Evolutionary conservation across 2,329 filamentous ascomycete species (phyloP).

Genomic region (Aspergillus sp.): DNA sequence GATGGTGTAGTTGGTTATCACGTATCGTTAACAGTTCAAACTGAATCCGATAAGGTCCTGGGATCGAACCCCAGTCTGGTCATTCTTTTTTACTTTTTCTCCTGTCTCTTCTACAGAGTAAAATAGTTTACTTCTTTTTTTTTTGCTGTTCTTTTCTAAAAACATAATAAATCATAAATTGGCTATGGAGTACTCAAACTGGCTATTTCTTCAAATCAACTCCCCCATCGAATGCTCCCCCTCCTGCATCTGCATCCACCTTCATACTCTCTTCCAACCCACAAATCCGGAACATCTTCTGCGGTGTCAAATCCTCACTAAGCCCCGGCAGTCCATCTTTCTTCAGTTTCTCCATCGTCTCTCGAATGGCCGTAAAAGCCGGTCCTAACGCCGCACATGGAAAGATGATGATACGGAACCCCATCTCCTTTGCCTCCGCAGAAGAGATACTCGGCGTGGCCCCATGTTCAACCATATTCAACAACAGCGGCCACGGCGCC

Average conservation of each 20-base stretch:
- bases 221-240: slow-evolving; percentile 26
- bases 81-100: background rate
- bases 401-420: slow-evolving; percentile 41
- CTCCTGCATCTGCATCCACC: slow-evolving; percentile 37
- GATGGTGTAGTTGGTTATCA: slow-evolving; percentile 29
- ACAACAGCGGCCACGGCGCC: slow-evolving; percentile 33
- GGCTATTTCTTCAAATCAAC: slow-evolving; percentile 21
- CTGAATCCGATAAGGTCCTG: slow-evolving; percentile 1
- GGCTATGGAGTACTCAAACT: background rate
- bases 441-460: slow-evolving; percentile 35
- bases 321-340: slow-evolving; percentile 28
- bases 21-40: slow-evolving; percentile 24
- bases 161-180: too few species aligned
- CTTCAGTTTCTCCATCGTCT: slow-evolving; percentile 34
- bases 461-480: slow-evolving; percentile 44
- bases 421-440: slow-evolving; percentile 34
- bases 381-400: slow-evolving; percentile 36
- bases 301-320: slow-evolving; percentile 27
- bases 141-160: background rate
- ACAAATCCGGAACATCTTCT: slow-evolving; percentile 40
- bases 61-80: slow-evolving; percentile 1
- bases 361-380: slow-evolving; percentile 31
- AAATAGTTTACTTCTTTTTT: background rate
- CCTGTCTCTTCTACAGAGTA: background rate
- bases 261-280: slow-evolving; percentile 38